Evolutionary conservation across 805 yeast genomes (phyloP).

Genomic region (Candida endomychidarum): DNA sequence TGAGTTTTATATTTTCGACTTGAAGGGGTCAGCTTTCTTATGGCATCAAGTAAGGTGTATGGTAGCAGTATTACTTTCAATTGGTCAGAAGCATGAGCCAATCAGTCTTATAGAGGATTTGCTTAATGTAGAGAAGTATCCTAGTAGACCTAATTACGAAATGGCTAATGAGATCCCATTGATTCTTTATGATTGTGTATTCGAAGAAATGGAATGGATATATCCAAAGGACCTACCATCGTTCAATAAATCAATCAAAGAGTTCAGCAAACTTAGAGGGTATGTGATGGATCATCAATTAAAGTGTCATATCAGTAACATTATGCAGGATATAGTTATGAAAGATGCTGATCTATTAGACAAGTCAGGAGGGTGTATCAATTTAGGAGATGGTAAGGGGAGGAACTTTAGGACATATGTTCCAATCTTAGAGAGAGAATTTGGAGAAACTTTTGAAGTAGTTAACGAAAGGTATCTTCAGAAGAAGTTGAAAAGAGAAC

Average conservation of each 20-base stretch:
- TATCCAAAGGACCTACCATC: constrained; percentile 28
- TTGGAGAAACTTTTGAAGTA: constrained; percentile 63
- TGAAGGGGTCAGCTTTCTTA: constrained; percentile 84
- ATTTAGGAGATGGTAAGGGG: constrained; percentile 80
- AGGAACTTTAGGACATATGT: constrained; percentile 55
- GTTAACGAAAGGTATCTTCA: constrained; percentile 63
- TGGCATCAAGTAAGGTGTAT: constrained; percentile 99
- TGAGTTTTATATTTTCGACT: constrained; percentile 65
- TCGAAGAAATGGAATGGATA: constrained; percentile 71
- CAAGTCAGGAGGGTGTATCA: constrained; percentile 35
- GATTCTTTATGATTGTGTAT: constrained; percentile 82
- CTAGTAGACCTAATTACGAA: constrained; percentile 75
- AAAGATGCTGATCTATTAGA: constrained; percentile 18
- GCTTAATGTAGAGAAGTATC: constrained; percentile 54
- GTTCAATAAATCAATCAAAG: constrained; percentile 37
- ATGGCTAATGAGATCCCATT: constrained; percentile 92
- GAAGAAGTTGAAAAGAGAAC: constrained; percentile 27
- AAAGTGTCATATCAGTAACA: constrained; percentile 52
- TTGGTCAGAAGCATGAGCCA: constrained; percentile 75
- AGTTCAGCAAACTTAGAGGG: constrained; percentile 46
- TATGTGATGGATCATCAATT: constrained; percentile 56
- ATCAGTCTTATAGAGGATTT: constrained; percentile 58
- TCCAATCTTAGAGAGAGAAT: constrained; percentile 55
- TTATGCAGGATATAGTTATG: constrained; percentile 43
- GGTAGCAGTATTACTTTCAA: constrained; percentile 77